Conservation (phyloP, 148 eudicot species). For the Vaccinium corymbosum region DNA sequence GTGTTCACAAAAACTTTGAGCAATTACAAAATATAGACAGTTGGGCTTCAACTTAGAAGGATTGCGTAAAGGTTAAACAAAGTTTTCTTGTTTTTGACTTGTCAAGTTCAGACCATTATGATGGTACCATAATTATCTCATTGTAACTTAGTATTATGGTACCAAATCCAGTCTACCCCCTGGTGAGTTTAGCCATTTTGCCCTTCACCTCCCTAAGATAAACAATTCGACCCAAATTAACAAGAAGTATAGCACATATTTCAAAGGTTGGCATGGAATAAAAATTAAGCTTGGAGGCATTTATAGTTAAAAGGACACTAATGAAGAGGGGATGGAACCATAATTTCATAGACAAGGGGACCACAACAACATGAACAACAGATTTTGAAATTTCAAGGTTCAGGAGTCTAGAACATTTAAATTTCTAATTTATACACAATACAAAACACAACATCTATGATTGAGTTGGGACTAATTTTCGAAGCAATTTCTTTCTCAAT, state of each 20-base stretch:
- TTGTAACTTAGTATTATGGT: background rate
- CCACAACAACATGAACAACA: too few relatives aligned
- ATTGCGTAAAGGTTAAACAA: background rate
- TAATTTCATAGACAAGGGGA: too few relatives aligned
- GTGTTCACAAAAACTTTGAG: background rate
- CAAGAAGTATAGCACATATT: background rate
- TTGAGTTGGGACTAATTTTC: too few relatives aligned
- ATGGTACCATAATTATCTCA: background rate
- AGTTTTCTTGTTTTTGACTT: background rate
- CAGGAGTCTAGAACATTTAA: too few relatives aligned
- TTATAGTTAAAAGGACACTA: background rate
- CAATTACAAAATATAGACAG: background rate
- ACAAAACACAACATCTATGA: too few relatives aligned
- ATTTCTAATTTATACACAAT: too few relatives aligned
- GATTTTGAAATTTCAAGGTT: too few relatives aligned
- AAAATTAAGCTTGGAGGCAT: background rate
- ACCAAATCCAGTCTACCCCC: background rate
- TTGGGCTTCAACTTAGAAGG: background rate
- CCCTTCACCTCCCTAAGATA: background rate
- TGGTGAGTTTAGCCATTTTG: background rate
- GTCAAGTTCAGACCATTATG: background rate
- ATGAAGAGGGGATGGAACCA: background rate
- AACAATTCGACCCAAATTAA: background rate
- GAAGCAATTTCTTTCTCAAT: too few relatives aligned
- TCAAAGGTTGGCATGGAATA: background rate